Percentiles rank a stretch among this genome's conserved stretches.
phyloP scores from a whole-genome alignment of 495 filamentous ascomycete genomes.

The Neurospora sp. region DNA sequence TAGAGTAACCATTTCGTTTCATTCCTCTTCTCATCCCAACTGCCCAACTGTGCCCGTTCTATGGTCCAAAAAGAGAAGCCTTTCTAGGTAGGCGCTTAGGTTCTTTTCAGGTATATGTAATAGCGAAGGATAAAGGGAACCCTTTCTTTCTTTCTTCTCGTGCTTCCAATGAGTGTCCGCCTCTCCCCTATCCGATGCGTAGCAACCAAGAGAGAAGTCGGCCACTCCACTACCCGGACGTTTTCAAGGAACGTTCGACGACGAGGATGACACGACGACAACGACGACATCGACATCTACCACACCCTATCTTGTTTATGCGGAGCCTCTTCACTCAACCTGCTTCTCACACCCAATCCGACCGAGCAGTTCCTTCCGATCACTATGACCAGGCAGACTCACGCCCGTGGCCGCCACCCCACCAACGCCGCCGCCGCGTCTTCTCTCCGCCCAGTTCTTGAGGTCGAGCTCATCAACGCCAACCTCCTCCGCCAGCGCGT shows the following conservation, averaged over 20 bases:
- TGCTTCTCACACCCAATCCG: constrained; percentile 68
- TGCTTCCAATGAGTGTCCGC: background rate
- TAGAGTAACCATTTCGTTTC: background rate
- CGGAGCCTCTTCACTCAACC: constrained; percentile 28
- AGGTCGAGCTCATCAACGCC: constrained; percentile 51
- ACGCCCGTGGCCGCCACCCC: constrained; percentile 41
- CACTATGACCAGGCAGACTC: constrained; percentile 57
- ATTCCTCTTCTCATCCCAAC: background rate
- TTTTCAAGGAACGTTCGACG: background rate
- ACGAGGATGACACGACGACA: background rate
- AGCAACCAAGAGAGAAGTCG: background rate
- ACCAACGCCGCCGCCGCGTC: constrained; percentile 26
- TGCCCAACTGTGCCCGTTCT: background rate
- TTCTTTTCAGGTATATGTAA: background rate
- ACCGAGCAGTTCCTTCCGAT: constrained; percentile 62
- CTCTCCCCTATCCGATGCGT: background rate
- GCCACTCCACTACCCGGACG: background rate
- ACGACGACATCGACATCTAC: background rate
- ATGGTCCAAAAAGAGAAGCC: background rate
- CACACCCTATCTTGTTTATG: background rate
- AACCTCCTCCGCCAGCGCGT: constrained; percentile 54
- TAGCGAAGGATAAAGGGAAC: background rate
- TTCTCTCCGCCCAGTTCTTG: constrained; percentile 38
- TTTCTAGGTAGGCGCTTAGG: background rate
- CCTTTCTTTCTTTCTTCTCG: background rate